phyloP scores from a whole-genome alignment of 148 eudicot genomes.

The Silene conica region DNA sequence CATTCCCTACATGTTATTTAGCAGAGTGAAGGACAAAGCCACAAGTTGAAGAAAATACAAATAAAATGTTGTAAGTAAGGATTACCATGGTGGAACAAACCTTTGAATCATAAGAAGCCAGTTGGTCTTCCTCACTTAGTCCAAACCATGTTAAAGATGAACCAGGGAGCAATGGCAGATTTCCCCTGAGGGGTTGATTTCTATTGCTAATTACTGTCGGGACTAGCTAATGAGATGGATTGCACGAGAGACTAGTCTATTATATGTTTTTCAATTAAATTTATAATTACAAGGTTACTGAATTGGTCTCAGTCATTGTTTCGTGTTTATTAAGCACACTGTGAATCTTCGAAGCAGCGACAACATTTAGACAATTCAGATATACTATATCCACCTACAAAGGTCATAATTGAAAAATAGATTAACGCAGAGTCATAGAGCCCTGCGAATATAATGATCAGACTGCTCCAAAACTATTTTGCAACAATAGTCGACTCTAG shows the following conservation, averaged over 20 bases:
- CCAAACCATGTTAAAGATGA: no score
- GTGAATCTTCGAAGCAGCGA: no score
- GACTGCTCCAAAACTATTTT: no score
- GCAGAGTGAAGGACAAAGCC: conserved; percentile 2
- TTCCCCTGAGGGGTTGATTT: conserved; percentile 58
- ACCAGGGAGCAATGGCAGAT: conserved; percentile 78
- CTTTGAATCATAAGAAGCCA: conserved; percentile 92
- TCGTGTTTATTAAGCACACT: no score
- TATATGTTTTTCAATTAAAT: no score
- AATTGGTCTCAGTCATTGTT: no score
- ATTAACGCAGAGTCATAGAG: no score
- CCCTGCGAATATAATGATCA: no score
- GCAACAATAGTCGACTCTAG: no score
- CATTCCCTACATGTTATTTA: conserved; percentile 47
- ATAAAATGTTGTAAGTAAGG: not conserved
- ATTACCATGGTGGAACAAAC: conserved; percentile 30
- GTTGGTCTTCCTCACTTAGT: conserved; percentile 85
- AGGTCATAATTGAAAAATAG: not conserved
- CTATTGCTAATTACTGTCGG: conserved; percentile 48
- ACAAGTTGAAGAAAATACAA: not conserved
- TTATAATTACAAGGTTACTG: no score
- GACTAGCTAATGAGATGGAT: no score
- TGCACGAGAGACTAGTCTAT: no score
- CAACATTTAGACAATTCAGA: conserved; percentile 47
- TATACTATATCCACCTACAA: conserved; percentile 79